Conservation (phyloP, 1,284 basidiomycete species). For the Irpex sp. region DNA sequence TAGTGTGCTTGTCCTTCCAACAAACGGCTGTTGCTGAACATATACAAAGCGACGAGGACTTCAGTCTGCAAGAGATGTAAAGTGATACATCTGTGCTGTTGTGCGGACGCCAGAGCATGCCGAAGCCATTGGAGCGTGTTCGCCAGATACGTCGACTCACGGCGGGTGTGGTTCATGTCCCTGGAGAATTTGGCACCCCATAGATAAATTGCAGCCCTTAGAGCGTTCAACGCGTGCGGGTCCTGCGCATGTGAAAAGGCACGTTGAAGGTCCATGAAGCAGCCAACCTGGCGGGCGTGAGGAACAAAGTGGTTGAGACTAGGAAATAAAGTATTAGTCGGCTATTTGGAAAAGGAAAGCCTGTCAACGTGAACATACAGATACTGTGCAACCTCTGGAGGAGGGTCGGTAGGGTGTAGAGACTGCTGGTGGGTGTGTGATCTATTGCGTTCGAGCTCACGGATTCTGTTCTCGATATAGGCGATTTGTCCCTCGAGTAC, state of each 20-base stretch:
- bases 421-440: background rate
- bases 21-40: conserved; percentile 34
- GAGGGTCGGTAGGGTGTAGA: conserved; percentile 1
- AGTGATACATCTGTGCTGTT: conserved; percentile 26
- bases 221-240: conserved; percentile 7
- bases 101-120: conserved; percentile 21
- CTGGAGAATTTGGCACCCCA: conserved; percentile 22
- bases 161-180: conserved; percentile 13
- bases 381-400: conserved; percentile 3
- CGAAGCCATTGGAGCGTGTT: conserved; percentile 26
- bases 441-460: conserved; percentile 8
- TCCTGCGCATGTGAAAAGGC: conserved; percentile 4
- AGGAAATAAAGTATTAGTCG: background rate
- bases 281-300: conserved; percentile 34
- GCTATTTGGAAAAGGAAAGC: background rate
- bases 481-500: conserved; percentile 15
- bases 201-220: conserved; percentile 15
- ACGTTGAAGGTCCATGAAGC: conserved; percentile 35
- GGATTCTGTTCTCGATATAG: conserved; percentile 13
- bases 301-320: conserved; percentile 33
- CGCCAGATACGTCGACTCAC: conserved; percentile 22
- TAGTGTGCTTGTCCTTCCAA: conserved; percentile 41
- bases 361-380: background rate
- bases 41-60: conserved; percentile 41
- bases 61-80: conserved; percentile 39